Evolutionary conservation across 1,284 basidiomycete species (phyloP).

Genomic region (Cutaneotrichosporon sp.): DNA sequence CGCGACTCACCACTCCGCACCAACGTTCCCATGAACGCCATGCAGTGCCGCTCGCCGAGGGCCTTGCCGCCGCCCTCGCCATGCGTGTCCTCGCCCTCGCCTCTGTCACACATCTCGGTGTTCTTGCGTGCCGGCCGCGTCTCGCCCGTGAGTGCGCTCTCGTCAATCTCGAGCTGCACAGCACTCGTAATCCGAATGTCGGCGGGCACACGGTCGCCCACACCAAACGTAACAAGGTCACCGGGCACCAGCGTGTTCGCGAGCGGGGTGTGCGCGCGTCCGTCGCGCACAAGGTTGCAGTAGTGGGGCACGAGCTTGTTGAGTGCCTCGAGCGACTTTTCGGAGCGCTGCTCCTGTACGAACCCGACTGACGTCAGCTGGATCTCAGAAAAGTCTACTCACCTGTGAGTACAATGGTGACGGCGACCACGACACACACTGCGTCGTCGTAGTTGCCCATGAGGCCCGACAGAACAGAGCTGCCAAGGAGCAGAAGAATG

Average conservation of each 20-base stretch:
- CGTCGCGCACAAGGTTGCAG: constrained; percentile 85
- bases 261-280: constrained; percentile 71
- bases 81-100: constrained; percentile 47
- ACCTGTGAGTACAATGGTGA: constrained; percentile 90
- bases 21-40: constrained; percentile 95
- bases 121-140: constrained; percentile 76
- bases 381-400: constrained; percentile 32
- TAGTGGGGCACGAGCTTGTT: constrained; percentile 97
- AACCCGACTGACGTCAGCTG: constrained; percentile 70
- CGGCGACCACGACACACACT: constrained; percentile 87
- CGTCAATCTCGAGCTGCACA: constrained; percentile 87
- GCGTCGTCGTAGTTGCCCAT: constrained; percentile 96
- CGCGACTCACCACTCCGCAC: constrained; percentile 74
- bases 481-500: constrained; percentile 83
- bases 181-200: constrained; percentile 79
- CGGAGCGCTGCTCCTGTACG: constrained; percentile 90
- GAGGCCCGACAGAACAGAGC: constrained; percentile 78
- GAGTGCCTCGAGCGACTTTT: constrained; percentile 89
- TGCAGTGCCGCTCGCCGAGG: constrained; percentile 81
- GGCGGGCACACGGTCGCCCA: constrained; percentile 88
- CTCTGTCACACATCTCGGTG: constrained; percentile 58
- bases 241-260: constrained; percentile 95
- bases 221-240: constrained; percentile 82
- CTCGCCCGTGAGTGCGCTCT: constrained; percentile 92
- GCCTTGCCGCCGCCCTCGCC: constrained; percentile 61